Evolutionary conservation across 306 rosid genomes (phyloP).

Genomic region (Corylus americana): DNA sequence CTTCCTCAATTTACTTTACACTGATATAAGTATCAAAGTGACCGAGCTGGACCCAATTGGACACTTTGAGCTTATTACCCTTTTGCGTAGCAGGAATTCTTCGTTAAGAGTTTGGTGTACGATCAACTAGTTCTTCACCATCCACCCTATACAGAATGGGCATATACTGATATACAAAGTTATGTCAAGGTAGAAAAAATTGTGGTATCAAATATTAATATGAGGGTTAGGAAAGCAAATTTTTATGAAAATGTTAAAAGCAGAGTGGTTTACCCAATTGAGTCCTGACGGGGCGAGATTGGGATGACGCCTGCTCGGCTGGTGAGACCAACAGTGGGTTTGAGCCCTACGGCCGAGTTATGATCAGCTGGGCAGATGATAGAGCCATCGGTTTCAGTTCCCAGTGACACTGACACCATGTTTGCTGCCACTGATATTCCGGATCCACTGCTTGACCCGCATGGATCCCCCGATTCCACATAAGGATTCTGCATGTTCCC

Average conservation of each 20-base stretch:
- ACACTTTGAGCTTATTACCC: too few relatives aligned
- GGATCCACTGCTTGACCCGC: constrained; percentile 68
- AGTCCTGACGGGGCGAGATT: constrained; percentile 56
- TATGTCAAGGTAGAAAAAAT: too few relatives aligned
- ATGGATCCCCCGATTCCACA: constrained; percentile 38
- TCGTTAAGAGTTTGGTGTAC: too few relatives aligned
- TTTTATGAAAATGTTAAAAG: background rate
- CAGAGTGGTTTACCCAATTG: constrained; percentile 46
- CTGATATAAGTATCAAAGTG: too few relatives aligned
- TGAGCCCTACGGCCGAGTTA: constrained; percentile 66
- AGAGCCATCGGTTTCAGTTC: constrained; percentile 66
- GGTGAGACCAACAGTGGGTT: constrained; percentile 72
- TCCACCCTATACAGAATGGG: too few relatives aligned
- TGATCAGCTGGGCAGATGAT: constrained; percentile 56
- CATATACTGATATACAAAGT: too few relatives aligned
- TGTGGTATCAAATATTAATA: too few relatives aligned
- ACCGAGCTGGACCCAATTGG: too few relatives aligned
- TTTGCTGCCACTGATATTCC: constrained; percentile 67
- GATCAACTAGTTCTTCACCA: too few relatives aligned
- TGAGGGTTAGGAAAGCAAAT: background rate
- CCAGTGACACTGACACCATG: constrained; percentile 59
- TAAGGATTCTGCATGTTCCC: constrained; percentile 59
- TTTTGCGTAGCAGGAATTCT: too few relatives aligned
- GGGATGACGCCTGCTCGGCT: constrained; percentile 66
- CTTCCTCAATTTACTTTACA: too few relatives aligned